Percentiles rank a stretch among this genome's conserved stretches.
Conservation (phyloP, 1,139 yeast species). For the Tardiomyces depauwii region DNA sequence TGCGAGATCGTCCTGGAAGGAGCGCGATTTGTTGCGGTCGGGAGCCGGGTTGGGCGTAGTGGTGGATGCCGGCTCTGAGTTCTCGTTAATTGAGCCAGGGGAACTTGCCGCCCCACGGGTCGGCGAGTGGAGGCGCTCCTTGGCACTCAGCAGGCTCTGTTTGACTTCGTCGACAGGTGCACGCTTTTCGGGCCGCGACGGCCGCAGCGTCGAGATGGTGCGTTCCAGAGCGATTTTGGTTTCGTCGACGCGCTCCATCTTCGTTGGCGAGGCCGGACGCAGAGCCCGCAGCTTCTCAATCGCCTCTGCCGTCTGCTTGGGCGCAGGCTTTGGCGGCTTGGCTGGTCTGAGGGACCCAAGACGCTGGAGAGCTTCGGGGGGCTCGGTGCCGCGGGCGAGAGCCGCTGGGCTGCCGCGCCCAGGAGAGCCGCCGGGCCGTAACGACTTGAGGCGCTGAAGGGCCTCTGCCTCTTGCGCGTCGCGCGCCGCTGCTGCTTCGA, state of each 20-base stretch:
- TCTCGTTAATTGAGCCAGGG: too few relatives aligned
- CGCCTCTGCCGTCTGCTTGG: background rate
- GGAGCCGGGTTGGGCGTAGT: background rate
- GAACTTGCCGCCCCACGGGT: too few relatives aligned
- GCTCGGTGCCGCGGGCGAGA: too few relatives aligned
- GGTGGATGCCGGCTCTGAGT: too few relatives aligned
- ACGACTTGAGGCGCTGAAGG: background rate
- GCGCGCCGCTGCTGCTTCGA: background rate
- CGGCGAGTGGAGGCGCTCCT: background rate
- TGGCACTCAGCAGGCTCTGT: background rate
- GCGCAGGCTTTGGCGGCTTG: background rate
- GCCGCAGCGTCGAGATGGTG: background rate
- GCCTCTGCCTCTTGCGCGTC: background rate
- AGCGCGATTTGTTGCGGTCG: background rate
- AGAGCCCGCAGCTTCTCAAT: background rate
- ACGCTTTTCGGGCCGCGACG: background rate
- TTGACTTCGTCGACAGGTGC: background rate
- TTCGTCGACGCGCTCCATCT: background rate
- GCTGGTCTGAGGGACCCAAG: background rate
- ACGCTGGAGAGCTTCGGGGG: background rate
- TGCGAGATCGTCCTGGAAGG: background rate
- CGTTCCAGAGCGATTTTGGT: background rate
- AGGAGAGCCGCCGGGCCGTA: background rate
- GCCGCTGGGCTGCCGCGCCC: background rate
- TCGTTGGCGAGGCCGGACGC: background rate